These are phyloP conservation scores for Candida mattraensis DNA, from an alignment of 805 yeast species.

Conservation along the genomic window DNA sequence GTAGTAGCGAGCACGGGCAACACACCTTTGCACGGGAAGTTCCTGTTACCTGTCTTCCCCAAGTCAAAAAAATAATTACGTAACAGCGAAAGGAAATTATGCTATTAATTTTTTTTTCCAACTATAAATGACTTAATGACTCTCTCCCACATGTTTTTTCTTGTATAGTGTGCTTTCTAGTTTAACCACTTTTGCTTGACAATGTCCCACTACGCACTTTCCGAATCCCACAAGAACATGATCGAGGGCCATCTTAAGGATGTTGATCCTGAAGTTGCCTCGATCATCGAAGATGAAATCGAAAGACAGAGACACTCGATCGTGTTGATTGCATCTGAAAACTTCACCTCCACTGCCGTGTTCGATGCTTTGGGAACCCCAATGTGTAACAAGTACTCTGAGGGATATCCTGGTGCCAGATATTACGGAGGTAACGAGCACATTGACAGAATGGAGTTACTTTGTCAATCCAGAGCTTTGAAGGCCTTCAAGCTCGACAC, in stretches of 20 bases:
- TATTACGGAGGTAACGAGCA: constrained; percentile 98
- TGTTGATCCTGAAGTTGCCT: constrained; percentile 78
- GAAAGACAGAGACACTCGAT: constrained; percentile 92
- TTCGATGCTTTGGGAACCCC: constrained; percentile 96
- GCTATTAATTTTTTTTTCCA: too few relatives aligned
- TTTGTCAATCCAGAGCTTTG: constrained; percentile 94
- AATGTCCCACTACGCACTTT: constrained; percentile 54
- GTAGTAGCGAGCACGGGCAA: too few relatives aligned
- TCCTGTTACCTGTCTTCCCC: too few relatives aligned
- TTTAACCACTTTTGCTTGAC: too few relatives aligned
- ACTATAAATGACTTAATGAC: too few relatives aligned
- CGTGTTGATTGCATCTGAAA: constrained; percentile 94
- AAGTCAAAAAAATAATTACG: too few relatives aligned
- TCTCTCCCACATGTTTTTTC: too few relatives aligned
- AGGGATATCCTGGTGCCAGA: constrained; percentile 98
- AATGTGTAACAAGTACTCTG: constrained; percentile 98
- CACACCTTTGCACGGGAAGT: too few relatives aligned
- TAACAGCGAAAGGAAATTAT: too few relatives aligned
- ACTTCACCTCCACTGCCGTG: constrained; percentile 94
- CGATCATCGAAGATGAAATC: constrained; percentile 75
- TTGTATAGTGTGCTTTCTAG: too few relatives aligned
- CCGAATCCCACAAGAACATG: constrained; percentile 63
- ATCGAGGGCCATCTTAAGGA: constrained; percentile 62
- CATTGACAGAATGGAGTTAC: constrained; percentile 87
- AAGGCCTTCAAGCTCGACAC: constrained; percentile 80